Base-by-base conservation (phyloP, 2,329 filamentous ascomycete species). In the Botrytis cinerea region DNA sequence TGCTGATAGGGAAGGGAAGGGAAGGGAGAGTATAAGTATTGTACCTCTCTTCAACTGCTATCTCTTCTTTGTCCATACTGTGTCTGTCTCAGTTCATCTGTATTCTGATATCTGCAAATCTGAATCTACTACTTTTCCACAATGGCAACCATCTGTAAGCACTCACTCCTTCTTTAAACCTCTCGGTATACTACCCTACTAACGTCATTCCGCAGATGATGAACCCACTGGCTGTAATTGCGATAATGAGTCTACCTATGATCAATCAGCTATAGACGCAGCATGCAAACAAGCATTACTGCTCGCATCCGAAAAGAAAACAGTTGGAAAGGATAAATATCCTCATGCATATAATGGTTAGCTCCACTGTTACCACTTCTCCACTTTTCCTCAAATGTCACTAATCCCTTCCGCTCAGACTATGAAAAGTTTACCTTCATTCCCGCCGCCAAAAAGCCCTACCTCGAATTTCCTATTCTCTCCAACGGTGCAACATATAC, bases 391-490 rank as follows among this genome's bases (percentile, higher is more conserved):
- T 25, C 32, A 35, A 66, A 70, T 5, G 12, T 12, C 4, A 46
- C 8, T 71, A 46, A 71, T 43, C 16, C 28, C 22, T 20, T 54
- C 28, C 22, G 2, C 45, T 25, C 40, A 76, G 76, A 82, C 72
- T 81, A 81, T 73, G 81, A 82, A 69, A 74, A 79, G 18, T 80
- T 81, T 76, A 73, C 75, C 38, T 81, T 82, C 75, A 40, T 71
- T 25, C 79, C 80, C 69, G 79, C 79, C 16, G 67, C 78, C 38
- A 51, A 72, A 38, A 77, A 76, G 48, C 80, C 81, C 0, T 81
- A 81, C 61, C 77, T 81, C 45, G 80, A 81, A 54, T 82, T 81
- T 43, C 80, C 81, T 8, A 78, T 82, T 64, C 59, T 80, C 35
- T 46, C 72, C 20, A 72, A 61, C 32, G 78, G 78, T 28, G 54